Evolutionary conservation across 805 yeast genomes (phyloP), one percentile per base, ranked within the genome.

Genomic region (Priceomyces castillae): DNA sequence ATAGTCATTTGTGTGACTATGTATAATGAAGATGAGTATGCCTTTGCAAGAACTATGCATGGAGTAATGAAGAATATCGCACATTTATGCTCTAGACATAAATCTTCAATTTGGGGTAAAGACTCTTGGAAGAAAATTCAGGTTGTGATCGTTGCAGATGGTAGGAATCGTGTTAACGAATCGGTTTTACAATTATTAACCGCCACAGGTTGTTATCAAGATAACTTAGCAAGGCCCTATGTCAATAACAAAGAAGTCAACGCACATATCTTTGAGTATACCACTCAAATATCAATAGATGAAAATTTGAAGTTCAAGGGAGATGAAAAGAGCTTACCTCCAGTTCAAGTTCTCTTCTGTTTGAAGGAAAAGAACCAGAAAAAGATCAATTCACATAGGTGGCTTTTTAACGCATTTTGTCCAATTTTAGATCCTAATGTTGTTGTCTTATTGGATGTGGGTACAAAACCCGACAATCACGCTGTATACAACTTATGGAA

Each of bases 121-220:
- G 95, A 90, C 46, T 86, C 96, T 19, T 94, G 99, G 99, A 90
- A 94, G 59, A 94, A 92, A 65, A 84, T 94, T 16, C 97, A 92
- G 42, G 97, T 94, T 11, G 73, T 87, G 43, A 84, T 94, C 54
- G 86, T 94, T 17, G 81, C 96, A 38, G 99, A 94, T 68, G 99
- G 99, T 55, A 82, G 99, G 66, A 80, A 85, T 46, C 92, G 92
- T 58, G 84, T 94, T 37, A 76, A 81, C 54, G 86, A 86, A 18
- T 86, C 95, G 14, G 92, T 90, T 2, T 67, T 94, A 36, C 96
- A 92, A 63, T 78, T 87, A 37, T 73, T 94, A 46, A 90, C 97
- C 1, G 96, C 97, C 0, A 82, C 95, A 67, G 99, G 99, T 54
- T 87, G 94, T 38, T 94, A 89, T 63, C 99, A 94, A 63, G 98